Base-by-base conservation (phyloP, 495 filamentous ascomycete genomes). In the Rostrohypoxylon terebratum region DNA sequence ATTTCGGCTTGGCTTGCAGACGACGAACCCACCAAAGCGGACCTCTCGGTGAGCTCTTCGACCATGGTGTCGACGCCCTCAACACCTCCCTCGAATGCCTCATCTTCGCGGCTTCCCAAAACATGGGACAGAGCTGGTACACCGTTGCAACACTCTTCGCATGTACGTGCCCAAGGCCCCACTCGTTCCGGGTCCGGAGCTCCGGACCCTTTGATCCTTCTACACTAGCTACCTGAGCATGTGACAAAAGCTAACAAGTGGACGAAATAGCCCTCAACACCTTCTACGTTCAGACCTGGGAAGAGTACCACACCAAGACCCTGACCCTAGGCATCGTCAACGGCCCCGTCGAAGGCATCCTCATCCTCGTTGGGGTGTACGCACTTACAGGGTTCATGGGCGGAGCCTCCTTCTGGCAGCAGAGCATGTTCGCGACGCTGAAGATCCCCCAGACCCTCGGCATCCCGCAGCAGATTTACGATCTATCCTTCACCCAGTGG, bases 211-310 rank as follows among this genome's bases (percentile, higher is more conserved):
- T 40, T 36, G 0, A 13, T 34, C 20, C 13, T 14, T 1, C 25
- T 13, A 28, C 1, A 36, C 6, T 21, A 50, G 1, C n/a, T 47
- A 47, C 18, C 3, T 47, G 8, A 20, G 4, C 25, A 28, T 28
- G 11, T 13, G 21, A 20, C 4, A 50, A n/a, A 72, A 40, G 25
- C 51, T 64, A 55, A 77, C 81, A 69, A 83, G 36, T 3, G 13
- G 2, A 45, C 23, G 3, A 13, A 50, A 31, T 69, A 93, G 90
- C 91, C 0, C 88, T 91, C 36, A 83, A 94, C 75, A 97, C 94
- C 14, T 99, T 99, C 81, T 99, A 99, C 79, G 90, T 99, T 21
- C 96, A 98, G 79, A 99, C 96, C 33, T 99, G 96, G 96, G 96
- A 99, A 72, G 96, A 98, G 82, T 98, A 97, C 81, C 96, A 98